These are phyloP conservation scores for Gnaphalium uliginosum DNA, from an alignment of 129 eudicot genomes.

Conservation along the genomic window DNA sequence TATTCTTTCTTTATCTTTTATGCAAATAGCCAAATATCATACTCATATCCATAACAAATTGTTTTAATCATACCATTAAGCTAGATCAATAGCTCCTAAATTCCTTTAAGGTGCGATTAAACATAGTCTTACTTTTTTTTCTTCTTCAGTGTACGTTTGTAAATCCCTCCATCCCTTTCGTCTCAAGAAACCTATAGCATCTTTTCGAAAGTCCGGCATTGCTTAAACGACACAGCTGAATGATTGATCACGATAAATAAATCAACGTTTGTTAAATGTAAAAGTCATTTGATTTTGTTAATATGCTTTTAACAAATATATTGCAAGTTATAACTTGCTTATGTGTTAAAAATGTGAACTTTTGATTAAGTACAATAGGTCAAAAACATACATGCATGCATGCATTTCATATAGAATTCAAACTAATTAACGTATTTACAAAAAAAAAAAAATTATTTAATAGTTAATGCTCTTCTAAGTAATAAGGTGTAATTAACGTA, in stretches of 20 bases:
- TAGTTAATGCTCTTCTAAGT: neutral
- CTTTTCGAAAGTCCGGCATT: too few relatives aligned
- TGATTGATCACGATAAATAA: too few relatives aligned
- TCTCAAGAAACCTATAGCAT: neutral
- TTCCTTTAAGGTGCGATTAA: neutral
- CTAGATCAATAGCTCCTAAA: neutral
- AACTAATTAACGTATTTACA: neutral
- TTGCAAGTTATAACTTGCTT: too few relatives aligned
- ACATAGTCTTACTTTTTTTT: neutral
- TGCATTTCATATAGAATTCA: neutral
- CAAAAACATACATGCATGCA: neutral
- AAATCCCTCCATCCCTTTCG: neutral
- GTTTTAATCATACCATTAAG: neutral
- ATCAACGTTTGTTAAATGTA: too few relatives aligned
- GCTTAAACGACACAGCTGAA: too few relatives aligned
- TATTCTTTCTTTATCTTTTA: slow-evolving; percentile 8
- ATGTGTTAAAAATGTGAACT: too few relatives aligned
- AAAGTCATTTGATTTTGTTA: too few relatives aligned
- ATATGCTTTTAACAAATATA: too few relatives aligned
- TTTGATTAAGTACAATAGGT: neutral
- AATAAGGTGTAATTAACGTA: neutral
- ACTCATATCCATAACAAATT: neutral
- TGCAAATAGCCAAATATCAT: neutral
- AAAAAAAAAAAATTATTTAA: neutral
- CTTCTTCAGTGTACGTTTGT: neutral